Evolutionary conservation across 2,329 filamentous ascomycete genomes (phyloP).

Genomic region (Fusarium xyrophilum): DNA sequence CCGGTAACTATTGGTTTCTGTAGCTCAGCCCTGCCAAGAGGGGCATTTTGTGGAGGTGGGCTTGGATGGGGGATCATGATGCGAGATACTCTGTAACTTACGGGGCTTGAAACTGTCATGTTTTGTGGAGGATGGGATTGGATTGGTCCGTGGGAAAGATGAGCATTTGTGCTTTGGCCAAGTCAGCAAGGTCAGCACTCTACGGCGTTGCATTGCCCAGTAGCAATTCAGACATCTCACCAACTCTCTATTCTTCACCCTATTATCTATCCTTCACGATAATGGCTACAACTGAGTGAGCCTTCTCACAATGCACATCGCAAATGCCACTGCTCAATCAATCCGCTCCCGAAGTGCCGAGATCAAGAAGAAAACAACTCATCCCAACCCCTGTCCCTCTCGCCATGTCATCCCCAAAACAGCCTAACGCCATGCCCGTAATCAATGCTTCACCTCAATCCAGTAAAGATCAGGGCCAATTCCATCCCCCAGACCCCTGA

Average conservation of each 20-base stretch:
- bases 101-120: not conserved
- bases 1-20: conserved; percentile 12
- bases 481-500: conserved; percentile 15
- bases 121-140: not conserved
- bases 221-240: too few species aligned
- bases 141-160: not conserved
- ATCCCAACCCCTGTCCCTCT: conserved; percentile 9
- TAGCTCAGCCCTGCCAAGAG: conserved; percentile 24
- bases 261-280: fast-evolving
- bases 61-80: not conserved
- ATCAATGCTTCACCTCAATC: not conserved
- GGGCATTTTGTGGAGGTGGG: conserved; percentile 15
- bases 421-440: not conserved
- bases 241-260: not conserved
- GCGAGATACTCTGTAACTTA: too few species aligned
- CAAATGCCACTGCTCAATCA: not conserved
- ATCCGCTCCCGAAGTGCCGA: not conserved
- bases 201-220: fast-evolving
- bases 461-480: conserved; percentile 1
- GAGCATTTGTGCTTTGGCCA: not conserved
- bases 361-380: not conserved
- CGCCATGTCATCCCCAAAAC: conserved; percentile 24
- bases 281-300: too few species aligned
- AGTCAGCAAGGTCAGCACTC: not conserved
- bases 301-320: too few species aligned